Percentiles rank a stretch among this genome's conserved stretches.
phyloP scores from a whole-genome alignment of 805 yeast species.

The Saccharomycopsis lassenensis region DNA sequence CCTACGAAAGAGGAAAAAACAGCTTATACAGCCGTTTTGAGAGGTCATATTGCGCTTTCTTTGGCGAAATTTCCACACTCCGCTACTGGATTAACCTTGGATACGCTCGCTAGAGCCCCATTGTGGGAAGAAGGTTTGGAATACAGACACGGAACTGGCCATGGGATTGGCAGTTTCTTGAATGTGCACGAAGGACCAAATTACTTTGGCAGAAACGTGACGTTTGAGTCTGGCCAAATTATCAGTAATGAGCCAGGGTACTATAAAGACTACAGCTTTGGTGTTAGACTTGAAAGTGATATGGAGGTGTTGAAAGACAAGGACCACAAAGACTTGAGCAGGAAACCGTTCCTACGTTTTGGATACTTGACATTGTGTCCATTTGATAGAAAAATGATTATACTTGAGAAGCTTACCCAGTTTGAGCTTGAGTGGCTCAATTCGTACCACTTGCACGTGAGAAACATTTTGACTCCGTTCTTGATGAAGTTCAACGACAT shows the following conservation, averaged over 20 bases:
- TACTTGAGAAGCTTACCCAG: constrained; percentile 30
- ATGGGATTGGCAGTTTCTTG: constrained; percentile 51
- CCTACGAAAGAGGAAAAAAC: constrained; percentile 37
- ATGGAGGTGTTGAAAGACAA: constrained; percentile 36
- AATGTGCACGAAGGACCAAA: constrained; percentile 57
- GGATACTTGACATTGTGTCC: constrained; percentile 51
- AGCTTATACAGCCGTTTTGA: constrained; percentile 46
- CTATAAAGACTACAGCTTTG: constrained; percentile 48
- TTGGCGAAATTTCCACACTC: constrained; percentile 42
- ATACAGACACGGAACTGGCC: constrained; percentile 56
- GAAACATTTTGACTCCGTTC: constrained; percentile 32
- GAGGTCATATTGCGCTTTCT: constrained; percentile 43
- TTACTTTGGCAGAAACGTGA: constrained; percentile 34
- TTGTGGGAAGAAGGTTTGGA: constrained; percentile 48
- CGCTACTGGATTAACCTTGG: constrained; percentile 43
- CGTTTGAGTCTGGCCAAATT: constrained; percentile 42
- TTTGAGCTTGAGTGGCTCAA: constrained; percentile 43
- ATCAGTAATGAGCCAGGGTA: constrained; percentile 55
- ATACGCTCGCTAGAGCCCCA: constrained; percentile 46
- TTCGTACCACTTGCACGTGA: constrained; percentile 35
- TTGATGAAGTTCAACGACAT: constrained; percentile 33
- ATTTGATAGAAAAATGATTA: constrained; percentile 41
- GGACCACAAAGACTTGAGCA: constrained; percentile 25
- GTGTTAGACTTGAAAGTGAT: constrained; percentile 38
- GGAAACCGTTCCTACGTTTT: constrained; percentile 36